Conservation (phyloP, 148 eudicot genomes). For the Camellia granthamiana region DNA sequence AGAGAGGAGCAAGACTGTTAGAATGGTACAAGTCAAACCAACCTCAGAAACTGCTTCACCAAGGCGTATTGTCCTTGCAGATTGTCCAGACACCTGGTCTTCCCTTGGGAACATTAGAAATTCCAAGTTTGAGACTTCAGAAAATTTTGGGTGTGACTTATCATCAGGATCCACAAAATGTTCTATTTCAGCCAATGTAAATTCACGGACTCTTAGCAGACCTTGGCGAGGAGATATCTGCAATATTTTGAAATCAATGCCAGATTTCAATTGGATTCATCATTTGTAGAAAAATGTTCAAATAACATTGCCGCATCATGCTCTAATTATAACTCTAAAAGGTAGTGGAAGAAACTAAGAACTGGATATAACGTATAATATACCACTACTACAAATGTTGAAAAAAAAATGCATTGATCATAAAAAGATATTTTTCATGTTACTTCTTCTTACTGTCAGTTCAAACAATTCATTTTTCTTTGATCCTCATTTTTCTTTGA, state of each 20-base stretch:
- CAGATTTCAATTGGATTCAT: not conserved
- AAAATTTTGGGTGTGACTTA: slow-evolving; percentile 88
- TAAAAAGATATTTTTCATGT: not conserved
- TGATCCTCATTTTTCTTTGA: slow-evolving; percentile 1
- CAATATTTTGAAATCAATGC: slow-evolving; percentile 13
- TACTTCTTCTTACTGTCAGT: not conserved
- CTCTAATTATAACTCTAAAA: not conserved
- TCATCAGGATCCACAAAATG: slow-evolving; percentile 97
- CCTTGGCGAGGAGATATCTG: slow-evolving; percentile 99
- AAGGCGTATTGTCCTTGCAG: slow-evolving; percentile 56
- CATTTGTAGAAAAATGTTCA: not conserved
- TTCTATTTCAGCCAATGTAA: slow-evolving; percentile 92
- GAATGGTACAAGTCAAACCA: slow-evolving; percentile 15
- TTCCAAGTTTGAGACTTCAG: slow-evolving; percentile 68
- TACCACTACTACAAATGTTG: not conserved
- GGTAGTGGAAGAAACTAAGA: not conserved
- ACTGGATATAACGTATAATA: not conserved
- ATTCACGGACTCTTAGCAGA: slow-evolving; percentile 90
- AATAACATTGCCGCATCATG: not conserved
- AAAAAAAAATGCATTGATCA: not conserved
- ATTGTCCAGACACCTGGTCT: slow-evolving; percentile 78
- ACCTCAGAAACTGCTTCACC: slow-evolving; percentile 88
- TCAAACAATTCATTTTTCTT: not conserved
- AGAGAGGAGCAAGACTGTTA: not conserved
- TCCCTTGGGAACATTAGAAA: slow-evolving; percentile 94